Percentiles rank a stretch among this genome's conserved stretches.
These are phyloP conservation scores for Tylopilus sp. DNA, from an alignment of 768 basidiomycete species.

Conservation along the genomic window DNA sequence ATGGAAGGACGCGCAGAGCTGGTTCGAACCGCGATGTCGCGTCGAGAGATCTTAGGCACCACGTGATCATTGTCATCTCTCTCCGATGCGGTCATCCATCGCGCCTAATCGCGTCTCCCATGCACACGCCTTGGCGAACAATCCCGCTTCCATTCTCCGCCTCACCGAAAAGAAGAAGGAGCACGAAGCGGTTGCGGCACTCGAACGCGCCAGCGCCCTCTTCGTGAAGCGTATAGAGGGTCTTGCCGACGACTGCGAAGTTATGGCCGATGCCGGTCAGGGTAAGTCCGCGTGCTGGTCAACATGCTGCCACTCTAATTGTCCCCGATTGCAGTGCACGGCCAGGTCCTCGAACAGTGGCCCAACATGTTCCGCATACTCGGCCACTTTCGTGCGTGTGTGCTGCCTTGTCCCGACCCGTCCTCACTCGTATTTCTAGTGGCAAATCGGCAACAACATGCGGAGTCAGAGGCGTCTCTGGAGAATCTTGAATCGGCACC, in stretches of 20 bases:
- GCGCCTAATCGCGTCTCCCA: slow-evolving; percentile 51
- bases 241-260: slow-evolving; percentile 67
- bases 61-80: neutral
- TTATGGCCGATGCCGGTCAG: slow-evolving; percentile 75
- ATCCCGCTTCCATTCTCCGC: slow-evolving; percentile 50
- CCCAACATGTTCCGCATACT: slow-evolving; percentile 80
- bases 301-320: neutral
- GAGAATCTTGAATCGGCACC: slow-evolving; percentile 17
- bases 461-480: slow-evolving; percentile 23
- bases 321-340: slow-evolving; percentile 50
- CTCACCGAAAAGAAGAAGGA: slow-evolving; percentile 80
- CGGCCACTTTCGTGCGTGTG: slow-evolving; percentile 57
- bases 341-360: slow-evolving; percentile 78
- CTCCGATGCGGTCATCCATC: slow-evolving; percentile 12
- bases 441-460: slow-evolving; percentile 40
- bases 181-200: slow-evolving; percentile 67
- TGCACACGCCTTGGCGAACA: slow-evolving; percentile 38
- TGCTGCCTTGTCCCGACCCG: neutral
- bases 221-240: slow-evolving; percentile 68
- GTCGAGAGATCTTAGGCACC: neutral
- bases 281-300: slow-evolving; percentile 36
- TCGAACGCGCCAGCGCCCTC: slow-evolving; percentile 60
- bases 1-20: neutral
- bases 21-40: slow-evolving; percentile 10
- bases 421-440: slow-evolving; percentile 35